Base-by-base conservation (phyloP, 495 filamentous ascomycete genomes). In the Talaromyces proteolyticus region DNA sequence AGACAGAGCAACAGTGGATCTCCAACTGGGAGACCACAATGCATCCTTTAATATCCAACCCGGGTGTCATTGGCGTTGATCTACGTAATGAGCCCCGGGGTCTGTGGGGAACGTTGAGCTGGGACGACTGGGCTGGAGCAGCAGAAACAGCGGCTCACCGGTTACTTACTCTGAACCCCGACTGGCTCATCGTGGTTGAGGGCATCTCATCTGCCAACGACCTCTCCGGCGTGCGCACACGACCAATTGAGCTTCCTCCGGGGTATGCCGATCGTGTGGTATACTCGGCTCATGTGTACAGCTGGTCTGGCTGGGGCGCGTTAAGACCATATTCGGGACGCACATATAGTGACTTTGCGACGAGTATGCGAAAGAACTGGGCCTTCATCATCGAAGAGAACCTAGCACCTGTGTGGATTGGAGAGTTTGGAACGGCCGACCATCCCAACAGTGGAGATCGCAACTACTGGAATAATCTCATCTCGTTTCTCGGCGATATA, bases 101-200 rank as follows among this genome's bases (percentile, higher is more conserved):
- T 16, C 60, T 80, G 7, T 83, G 79, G 80, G 80, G 79, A 19
- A 82, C 80, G 16, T 79, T 83, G 78, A 56, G 72, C 14, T 84
- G 79, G 79, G 60, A 65, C 12, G 53, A 59, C 18, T 84, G 80
- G 81, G 80, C 79, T 8, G 60, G 64, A 2, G 81, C 80, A 0
- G 78, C 80, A 3, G 79, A 82, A 61, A 58, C 61, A 25, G 77
- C 74, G 10, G 75, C 77, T 22, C 78, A 82, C 47, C 62, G 67
- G 11, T 57, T 84, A 53, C 59, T 83, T 25, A 65, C 61, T 47
- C 68, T 83, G 55, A 76, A 81, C 44, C 64, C 65, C 24, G 68
- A 82, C 60, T 85, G 79, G 79, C 57, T 85, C 36, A 79, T 85
- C 56, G 56, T 85, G 38, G 76, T 85, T 34, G 80, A 77, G 51